Base-by-base conservation (phyloP, 257 asterid species). In the Nicotiana undulata region DNA sequence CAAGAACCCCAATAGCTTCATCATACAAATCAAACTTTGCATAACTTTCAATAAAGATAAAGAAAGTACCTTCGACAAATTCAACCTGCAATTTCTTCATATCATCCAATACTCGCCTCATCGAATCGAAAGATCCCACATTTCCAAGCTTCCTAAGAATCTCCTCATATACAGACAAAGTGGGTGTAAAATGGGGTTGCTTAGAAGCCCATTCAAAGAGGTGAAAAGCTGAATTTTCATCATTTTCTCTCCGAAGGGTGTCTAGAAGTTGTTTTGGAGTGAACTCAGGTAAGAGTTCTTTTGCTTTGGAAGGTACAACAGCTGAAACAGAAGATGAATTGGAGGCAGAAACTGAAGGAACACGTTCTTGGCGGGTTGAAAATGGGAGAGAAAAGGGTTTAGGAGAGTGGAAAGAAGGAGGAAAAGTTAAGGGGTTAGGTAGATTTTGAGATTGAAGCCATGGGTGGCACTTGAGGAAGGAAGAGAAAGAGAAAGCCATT, bases 181-280 rank as follows among this genome's bases (percentile, higher is more conserved):
- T 75, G 75, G 96, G 97, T 9, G 80, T 77, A 77, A 93, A 93
- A 83, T 88, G 89, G 13, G 98, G 93, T 88, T 91, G 97, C 87
- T 85, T 86, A 17, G 89, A 79, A 13, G 98, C 99, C 97, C 96
- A 91, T 40, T 85, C 83, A 72, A 91, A 92, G 61, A 95, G 89
- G 3, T 80, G 82, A 28, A 93, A 89, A 59, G 96, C 98, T 11
- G 91, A 84, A 6, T 81, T 76, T 76, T 88, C 99, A 22, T 95
- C 92, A 26, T 85, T 84, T 77, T 92, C 91, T 18, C 76, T 70
- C 22, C 97, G 93, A 60, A 95, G 90, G 52, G 86, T 83, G 63
- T 93, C 96, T 6, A 93, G 82, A 55, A 95, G 93, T 44, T 91
- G 94, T 79, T 87, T 85, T 5, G 93, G 56, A 6, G 92, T 89